Evolutionary conservation across 2,329 filamentous ascomycete species (phyloP).

Genomic region (Colletotrichum chrysophilum): DNA sequence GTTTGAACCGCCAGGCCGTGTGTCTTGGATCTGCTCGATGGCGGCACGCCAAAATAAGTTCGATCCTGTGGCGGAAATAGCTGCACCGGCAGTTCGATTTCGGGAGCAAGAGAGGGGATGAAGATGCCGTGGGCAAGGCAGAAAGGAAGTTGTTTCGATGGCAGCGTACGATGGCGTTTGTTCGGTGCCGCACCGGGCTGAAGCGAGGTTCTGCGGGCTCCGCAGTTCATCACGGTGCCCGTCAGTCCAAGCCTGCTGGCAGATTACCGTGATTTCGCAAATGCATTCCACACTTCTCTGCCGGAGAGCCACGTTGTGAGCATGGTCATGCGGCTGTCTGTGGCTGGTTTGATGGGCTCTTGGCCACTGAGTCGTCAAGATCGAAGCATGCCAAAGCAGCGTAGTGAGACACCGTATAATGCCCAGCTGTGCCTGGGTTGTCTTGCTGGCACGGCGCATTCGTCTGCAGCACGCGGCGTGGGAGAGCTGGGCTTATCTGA

Average conservation of each 20-base stretch:
- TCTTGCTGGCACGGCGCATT: neutral
- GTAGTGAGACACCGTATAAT: neutral
- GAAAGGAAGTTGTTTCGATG: neutral
- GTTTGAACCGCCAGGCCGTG: neutral
- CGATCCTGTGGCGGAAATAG: neutral
- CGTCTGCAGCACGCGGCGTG: neutral
- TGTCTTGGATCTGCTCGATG: constrained; percentile 15
- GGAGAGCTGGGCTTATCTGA: neutral
- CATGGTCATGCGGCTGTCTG: neutral
- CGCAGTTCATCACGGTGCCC: neutral
- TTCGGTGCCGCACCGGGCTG: neutral
- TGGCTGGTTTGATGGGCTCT: neutral
- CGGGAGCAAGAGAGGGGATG: neutral
- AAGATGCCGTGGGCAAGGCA: neutral
- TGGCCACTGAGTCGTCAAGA: neutral
- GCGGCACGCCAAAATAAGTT: constrained; percentile 1
- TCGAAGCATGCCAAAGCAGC: neutral
- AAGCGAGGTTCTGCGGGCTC: neutral
- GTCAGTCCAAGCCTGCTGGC: neutral
- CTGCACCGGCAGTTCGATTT: neutral
- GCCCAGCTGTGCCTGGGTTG: neutral
- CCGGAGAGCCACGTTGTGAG: neutral
- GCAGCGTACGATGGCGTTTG: neutral
- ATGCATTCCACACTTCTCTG: neutral
- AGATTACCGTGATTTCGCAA: neutral